Percentiles rank a stretch among this genome's conserved stretches.
Conservation (phyloP, 495 filamentous ascomycete genomes). For the Neurospora discreta region DNA sequence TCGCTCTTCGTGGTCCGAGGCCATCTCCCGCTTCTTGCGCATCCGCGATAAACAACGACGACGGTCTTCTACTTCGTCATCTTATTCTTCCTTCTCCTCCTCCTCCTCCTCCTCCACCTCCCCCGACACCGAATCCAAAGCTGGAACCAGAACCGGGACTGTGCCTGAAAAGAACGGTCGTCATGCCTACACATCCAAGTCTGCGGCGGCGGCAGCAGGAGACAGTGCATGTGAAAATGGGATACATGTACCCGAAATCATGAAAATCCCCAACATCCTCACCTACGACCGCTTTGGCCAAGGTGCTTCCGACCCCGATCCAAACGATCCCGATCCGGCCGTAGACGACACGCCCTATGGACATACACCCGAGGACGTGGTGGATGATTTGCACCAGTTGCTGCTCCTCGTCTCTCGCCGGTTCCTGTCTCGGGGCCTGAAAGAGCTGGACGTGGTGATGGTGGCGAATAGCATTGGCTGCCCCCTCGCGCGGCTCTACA, state of each 20-base stretch:
- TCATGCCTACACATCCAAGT: neutral
- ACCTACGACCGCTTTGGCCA: conserved; percentile 57
- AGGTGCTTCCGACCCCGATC: conserved; percentile 45
- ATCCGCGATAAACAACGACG: conserved; percentile 4
- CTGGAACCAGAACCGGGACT: neutral
- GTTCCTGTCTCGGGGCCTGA: neutral
- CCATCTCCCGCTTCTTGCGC: conserved; percentile 32
- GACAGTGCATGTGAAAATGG: neutral
- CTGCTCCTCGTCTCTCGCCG: conserved; percentile 26
- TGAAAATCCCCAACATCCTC: conserved; percentile 30
- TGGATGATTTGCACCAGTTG: conserved; percentile 42
- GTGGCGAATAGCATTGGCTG: conserved; percentile 51
- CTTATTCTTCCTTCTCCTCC: neutral
- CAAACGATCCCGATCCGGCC: conserved; percentile 25
- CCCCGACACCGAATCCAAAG: neutral
- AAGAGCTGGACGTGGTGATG: conserved; percentile 29
- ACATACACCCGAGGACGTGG: conserved; percentile 39
- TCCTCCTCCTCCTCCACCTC: neutral
- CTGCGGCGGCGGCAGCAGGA: neutral
- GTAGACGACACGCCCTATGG: conserved; percentile 30
- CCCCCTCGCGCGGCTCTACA: conserved; percentile 46
- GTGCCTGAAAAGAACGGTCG: neutral
- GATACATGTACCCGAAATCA: conserved; percentile 1
- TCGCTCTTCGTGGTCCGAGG: conserved; percentile 35
- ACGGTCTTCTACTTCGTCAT: neutral